These are phyloP conservation scores for Collybia nuda DNA, from an alignment of 768 basidiomycete species.

Conservation along the genomic window DNA sequence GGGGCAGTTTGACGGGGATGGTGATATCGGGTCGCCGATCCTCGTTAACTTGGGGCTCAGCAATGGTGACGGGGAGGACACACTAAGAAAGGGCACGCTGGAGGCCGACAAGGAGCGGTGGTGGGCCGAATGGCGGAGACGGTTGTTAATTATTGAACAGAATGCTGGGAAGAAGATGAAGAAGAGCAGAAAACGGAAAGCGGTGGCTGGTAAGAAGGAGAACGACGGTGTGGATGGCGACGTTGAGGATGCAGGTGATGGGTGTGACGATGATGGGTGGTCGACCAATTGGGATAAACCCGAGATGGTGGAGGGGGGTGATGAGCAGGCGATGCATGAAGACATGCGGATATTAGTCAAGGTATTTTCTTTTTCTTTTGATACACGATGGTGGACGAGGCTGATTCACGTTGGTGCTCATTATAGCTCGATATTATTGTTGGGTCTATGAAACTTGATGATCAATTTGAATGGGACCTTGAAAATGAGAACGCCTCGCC, in stretches of 20 bases:
- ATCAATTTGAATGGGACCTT: conserved; percentile 98
- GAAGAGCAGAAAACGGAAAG: conserved; percentile 42
- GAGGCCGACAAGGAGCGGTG: conserved; percentile 24
- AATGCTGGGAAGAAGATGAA: conserved; percentile 9
- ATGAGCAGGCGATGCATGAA: conserved; percentile 66
- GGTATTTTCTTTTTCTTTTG: conserved; percentile 39
- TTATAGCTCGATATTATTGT: conserved; percentile 91
- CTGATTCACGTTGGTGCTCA: neutral
- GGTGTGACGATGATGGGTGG: conserved; percentile 17
- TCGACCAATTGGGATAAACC: conserved; percentile 33
- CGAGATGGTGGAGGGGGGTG: conserved; percentile 59
- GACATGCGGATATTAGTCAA: conserved; percentile 93
- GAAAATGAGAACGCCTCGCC: conserved; percentile 78
- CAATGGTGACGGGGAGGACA: conserved; percentile 22
- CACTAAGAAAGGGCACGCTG: conserved; percentile 1
- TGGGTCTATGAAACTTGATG: conserved; percentile 89
- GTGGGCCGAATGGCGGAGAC: conserved; percentile 20
- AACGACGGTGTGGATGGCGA: conserved; percentile 34
- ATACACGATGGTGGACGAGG: conserved; percentile 2
- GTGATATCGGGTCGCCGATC: conserved; percentile 17
- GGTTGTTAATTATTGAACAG: conserved; percentile 1
- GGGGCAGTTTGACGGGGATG: conserved; percentile 50
- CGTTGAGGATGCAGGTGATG: conserved; percentile 20
- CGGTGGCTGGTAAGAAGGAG: conserved; percentile 26
- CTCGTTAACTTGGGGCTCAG: conserved; percentile 5